phyloP scores from a whole-genome alignment of 495 filamentous ascomycete genomes.

The Penicillium riverlandense region DNA sequence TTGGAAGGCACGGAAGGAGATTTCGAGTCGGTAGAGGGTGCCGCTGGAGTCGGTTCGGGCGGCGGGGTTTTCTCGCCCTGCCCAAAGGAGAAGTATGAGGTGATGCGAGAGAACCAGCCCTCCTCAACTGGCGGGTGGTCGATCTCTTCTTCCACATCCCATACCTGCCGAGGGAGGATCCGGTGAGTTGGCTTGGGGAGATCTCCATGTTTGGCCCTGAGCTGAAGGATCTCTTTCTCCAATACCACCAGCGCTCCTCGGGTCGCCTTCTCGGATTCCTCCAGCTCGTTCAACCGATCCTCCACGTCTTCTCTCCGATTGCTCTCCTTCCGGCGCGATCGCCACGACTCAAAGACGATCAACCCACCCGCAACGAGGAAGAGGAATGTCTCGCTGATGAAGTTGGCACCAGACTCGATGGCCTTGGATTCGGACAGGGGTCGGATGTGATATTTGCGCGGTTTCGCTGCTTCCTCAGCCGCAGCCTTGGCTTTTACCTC shows the following conservation, averaged over 20 bases:
- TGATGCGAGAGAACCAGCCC: constrained; percentile 26
- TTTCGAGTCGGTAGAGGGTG: not conserved
- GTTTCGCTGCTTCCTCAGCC: constrained; percentile 39
- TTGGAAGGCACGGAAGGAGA: too few species aligned
- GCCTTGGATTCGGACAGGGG: constrained; percentile 87
- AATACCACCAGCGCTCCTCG: constrained; percentile 53
- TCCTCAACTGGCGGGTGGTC: constrained; percentile 16
- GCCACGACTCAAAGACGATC: constrained; percentile 75
- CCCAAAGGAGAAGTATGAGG: constrained; percentile 25
- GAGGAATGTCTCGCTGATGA: constrained; percentile 86
- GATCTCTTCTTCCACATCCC: constrained; percentile 33
- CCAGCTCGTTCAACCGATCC: constrained; percentile 57
- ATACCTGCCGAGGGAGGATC: constrained; percentile 40
- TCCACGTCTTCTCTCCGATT: constrained; percentile 69
- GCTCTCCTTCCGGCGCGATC: constrained; percentile 69
- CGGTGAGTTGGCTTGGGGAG: constrained; percentile 17
- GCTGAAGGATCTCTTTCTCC: constrained; percentile 58
- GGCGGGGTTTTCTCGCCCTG: constrained; percentile 12
- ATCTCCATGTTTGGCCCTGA: constrained; percentile 40
- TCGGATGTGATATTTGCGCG: constrained; percentile 50
- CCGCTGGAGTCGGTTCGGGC: not conserved
- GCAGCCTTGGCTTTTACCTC: constrained; percentile 43
- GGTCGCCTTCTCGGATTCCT: constrained; percentile 53
- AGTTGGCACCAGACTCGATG: constrained; percentile 92
- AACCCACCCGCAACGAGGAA: constrained; percentile 71